A percentile compares a stretch with the other conserved stretches of the same genome.
Conservation (phyloP, 202 grass and related monocot species). For the Brachypodium distachyon region DNA sequence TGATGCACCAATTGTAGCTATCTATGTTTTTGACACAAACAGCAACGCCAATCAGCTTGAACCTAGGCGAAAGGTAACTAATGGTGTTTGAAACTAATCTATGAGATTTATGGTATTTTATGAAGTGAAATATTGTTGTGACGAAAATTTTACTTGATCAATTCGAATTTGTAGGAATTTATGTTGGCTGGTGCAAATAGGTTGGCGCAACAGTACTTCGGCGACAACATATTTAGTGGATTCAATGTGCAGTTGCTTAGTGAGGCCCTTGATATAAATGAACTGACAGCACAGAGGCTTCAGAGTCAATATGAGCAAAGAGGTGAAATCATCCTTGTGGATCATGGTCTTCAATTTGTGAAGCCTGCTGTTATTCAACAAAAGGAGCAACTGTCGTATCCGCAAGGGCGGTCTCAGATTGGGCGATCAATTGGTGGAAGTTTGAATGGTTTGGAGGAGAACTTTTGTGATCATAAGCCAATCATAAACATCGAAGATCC, state of each 20-base stretch:
- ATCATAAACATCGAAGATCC: constrained; percentile 22
- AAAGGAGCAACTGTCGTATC: background rate
- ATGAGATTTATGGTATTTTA: too few relatives aligned
- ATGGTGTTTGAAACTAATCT: too few relatives aligned
- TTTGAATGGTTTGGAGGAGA: constrained; percentile 34
- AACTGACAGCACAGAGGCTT: constrained; percentile 10
- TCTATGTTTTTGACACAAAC: too few relatives aligned
- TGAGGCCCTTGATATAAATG: constrained; percentile 22
- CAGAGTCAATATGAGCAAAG: constrained; percentile 31
- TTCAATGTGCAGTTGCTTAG: constrained; percentile 26
- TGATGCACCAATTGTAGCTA: too few relatives aligned
- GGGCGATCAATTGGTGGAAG: background rate
- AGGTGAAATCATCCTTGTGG: constrained; percentile 28
- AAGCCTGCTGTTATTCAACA: background rate
- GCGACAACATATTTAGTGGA: constrained; percentile 18
- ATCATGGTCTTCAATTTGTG: constrained; percentile 10
- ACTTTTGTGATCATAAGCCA: constrained; percentile 15
- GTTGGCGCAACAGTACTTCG: background rate
- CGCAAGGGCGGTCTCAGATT: background rate
- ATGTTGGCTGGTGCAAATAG: constrained; percentile 10
- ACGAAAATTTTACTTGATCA: too few relatives aligned
- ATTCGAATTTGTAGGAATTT: constrained; percentile 7
- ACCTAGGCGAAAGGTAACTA: constrained; percentile 23
- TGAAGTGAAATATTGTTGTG: too few relatives aligned
- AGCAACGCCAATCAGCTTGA: too few relatives aligned